phyloP scores from a whole-genome alignment of 148 eudicot species.

The Persicaria maculosa region DNA sequence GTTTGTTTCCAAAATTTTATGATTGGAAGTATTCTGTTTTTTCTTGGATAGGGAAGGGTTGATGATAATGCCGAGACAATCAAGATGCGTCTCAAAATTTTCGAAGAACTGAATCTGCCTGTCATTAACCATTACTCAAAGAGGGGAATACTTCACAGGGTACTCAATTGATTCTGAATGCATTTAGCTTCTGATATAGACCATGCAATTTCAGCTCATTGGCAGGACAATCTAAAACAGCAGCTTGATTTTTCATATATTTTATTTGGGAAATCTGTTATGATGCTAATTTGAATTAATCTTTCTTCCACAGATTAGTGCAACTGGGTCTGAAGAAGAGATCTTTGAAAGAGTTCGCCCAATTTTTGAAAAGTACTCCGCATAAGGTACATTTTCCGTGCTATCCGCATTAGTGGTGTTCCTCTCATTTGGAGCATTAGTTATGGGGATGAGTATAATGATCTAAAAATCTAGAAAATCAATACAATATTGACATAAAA shows the following conservation, averaged over 20 bases:
- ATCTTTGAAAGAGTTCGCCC: constrained; percentile 62
- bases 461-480: background rate
- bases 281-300: constrained; percentile 11
- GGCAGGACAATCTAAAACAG: background rate
- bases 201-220: background rate
- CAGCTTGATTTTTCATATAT: background rate
- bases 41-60: constrained; percentile 59
- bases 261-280: background rate
- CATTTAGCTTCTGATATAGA: background rate
- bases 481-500: background rate
- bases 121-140: constrained; percentile 66
- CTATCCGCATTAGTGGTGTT: background rate
- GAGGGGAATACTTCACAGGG: constrained; percentile 87
- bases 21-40: constrained; percentile 14
- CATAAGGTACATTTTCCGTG: constrained; percentile 33
- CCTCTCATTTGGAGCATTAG: background rate
- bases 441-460: background rate
- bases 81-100: constrained; percentile 72
- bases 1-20: background rate
- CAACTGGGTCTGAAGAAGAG: constrained; percentile 76
- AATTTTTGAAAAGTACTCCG: constrained; percentile 48
- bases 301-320: constrained; percentile 50
- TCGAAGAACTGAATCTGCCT: constrained; percentile 65
- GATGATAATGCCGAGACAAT: constrained; percentile 80
- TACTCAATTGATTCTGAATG: constrained; percentile 20